Evolutionary conservation across 2,329 filamentous ascomycete genomes (phyloP).

Genomic region (Lachnellula hyalina): DNA sequence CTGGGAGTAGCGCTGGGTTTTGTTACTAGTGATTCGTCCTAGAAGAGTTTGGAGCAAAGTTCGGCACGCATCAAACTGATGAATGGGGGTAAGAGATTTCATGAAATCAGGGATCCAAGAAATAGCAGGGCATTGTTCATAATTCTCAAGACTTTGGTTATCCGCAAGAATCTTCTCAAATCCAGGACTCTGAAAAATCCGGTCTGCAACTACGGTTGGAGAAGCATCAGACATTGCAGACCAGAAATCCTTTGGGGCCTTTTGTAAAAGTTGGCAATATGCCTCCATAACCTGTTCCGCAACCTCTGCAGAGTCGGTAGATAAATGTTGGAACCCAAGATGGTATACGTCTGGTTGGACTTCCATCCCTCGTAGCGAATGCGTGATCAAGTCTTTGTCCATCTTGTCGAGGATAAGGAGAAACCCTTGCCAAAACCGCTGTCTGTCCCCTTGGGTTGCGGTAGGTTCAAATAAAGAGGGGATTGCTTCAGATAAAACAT

Average conservation of each 20-base stretch:
- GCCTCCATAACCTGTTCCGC: conserved; percentile 66
- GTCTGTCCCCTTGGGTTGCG: conserved; percentile 47
- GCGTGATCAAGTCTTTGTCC: conserved; percentile 67
- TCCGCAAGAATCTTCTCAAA: conserved; percentile 58
- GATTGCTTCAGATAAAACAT: conserved; percentile 64
- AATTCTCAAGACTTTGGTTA: conserved; percentile 48
- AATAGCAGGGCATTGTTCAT: conserved; percentile 56
- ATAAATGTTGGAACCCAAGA: conserved; percentile 52
- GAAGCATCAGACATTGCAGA: conserved; percentile 78
- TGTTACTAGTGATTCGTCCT: conserved; percentile 50
- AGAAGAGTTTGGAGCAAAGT: conserved; percentile 74
- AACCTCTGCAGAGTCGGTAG: conserved; percentile 46
- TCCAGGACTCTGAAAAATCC: conserved; percentile 69
- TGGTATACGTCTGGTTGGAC: conserved; percentile 68
- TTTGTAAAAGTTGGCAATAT: conserved; percentile 65
- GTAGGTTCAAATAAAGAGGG: conserved; percentile 51
- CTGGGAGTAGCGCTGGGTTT: conserved; percentile 41
- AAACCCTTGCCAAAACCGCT: conserved; percentile 75
- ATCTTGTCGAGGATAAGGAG: conserved; percentile 68
- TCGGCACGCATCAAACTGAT: conserved; percentile 74
- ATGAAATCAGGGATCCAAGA: conserved; percentile 77
- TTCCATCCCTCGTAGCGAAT: conserved; percentile 74
- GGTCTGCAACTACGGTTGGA: conserved; percentile 74
- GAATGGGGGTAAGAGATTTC: conserved; percentile 67
- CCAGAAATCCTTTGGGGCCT: conserved; percentile 79